Evolutionary conservation across 495 filamentous ascomycete genomes (phyloP), one percentile per base, ranked within the genome.

Genomic region (Letharia columbiana): DNA sequence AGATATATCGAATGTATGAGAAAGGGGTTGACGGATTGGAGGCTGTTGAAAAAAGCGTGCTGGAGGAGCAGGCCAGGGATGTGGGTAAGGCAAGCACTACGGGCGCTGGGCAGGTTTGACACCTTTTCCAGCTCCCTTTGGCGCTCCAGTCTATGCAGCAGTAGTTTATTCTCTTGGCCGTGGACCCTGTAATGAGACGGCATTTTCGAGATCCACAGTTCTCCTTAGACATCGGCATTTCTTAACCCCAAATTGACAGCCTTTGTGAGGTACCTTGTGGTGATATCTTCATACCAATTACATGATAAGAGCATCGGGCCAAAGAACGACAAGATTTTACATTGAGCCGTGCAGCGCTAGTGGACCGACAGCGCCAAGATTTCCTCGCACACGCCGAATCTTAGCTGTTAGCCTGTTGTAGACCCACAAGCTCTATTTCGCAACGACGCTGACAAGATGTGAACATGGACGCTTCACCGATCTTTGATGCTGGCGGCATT

Each of bases 21-120:
- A 80, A 80, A 57, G 87, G 89, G 20, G 73, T 97, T 59, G 82
- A 85, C 62, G 89, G 86, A 28, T 94, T 98, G 76, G 85, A 86
- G 75, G 79, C 86, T 78, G 88, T 92, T 83, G 94, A 97, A 80
- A 72, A 75, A 68, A 74, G 76, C 71, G 83, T 92, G 31, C 73
- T 96, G 76, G 71, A 73, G 71, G 64, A 75, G 61, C 76, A 73
- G 39, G n/a, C n/a, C n/a, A n/a, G n/a, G n/a, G n/a, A n/a, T n/a
- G n/a, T n/a, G n/a, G n/a, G n/a, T n/a, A n/a, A n/a, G n/a, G 50
- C 57, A 50, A 23, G 61, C 3, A 64, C 68, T 2, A 67, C 18
- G 31, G 42, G 57, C 2, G 62, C 47, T 57, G 60, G 28, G 11
- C 49, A 57, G 47, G n/a, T 50, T n/a, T 56, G 52, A 56, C 4